Percentiles rank a stretch among this genome's conserved stretches.
Evolutionary conservation across 2,329 filamentous ascomycete species (phyloP).

Genomic region (Neodidymelliopsis sp.): DNA sequence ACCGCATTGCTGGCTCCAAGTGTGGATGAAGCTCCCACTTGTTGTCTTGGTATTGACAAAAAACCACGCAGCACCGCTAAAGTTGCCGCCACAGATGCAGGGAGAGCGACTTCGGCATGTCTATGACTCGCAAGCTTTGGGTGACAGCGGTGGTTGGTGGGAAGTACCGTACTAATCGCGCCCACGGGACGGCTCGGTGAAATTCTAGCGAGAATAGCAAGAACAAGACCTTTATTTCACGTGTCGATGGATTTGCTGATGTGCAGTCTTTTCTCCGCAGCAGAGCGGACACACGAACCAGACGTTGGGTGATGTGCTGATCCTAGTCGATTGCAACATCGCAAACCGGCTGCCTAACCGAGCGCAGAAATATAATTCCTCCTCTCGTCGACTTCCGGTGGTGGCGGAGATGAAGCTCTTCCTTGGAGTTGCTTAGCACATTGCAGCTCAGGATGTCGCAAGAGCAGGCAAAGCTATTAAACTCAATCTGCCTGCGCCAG

Average conservation of each 20-base stretch:
- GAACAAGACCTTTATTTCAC: neutral
- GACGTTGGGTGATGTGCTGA: slow-evolving; percentile 5
- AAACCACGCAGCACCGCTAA: neutral
- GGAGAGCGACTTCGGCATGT: slow-evolving; percentile 7
- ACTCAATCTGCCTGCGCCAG: neutral
- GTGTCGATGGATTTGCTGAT: neutral
- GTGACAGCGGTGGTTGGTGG: slow-evolving; percentile 16
- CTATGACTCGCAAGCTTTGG: slow-evolving; percentile 13
- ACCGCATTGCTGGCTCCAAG: slow-evolving; percentile 3
- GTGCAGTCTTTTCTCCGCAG: neutral
- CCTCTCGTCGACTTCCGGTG: neutral
- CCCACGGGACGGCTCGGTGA: slow-evolving; percentile 15
- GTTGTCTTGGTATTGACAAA: neutral
- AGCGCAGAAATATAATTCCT: neutral
- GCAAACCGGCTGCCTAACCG: slow-evolving; percentile 2
- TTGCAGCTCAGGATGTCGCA: slow-evolving; percentile 10
- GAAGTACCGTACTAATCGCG: neutral
- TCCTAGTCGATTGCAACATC: slow-evolving; percentile 19
- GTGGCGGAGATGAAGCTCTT: neutral
- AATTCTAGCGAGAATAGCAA: slow-evolving; percentile 12
- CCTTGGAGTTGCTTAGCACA: neutral
- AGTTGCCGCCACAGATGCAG: slow-evolving; percentile 1
- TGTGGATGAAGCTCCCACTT: no score
- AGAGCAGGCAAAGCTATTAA: neutral
- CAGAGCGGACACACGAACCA: neutral